These are phyloP conservation scores for Tulasnella sp. DNA, from an alignment of 768 basidiomycete genomes.

Conservation along the genomic window DNA sequence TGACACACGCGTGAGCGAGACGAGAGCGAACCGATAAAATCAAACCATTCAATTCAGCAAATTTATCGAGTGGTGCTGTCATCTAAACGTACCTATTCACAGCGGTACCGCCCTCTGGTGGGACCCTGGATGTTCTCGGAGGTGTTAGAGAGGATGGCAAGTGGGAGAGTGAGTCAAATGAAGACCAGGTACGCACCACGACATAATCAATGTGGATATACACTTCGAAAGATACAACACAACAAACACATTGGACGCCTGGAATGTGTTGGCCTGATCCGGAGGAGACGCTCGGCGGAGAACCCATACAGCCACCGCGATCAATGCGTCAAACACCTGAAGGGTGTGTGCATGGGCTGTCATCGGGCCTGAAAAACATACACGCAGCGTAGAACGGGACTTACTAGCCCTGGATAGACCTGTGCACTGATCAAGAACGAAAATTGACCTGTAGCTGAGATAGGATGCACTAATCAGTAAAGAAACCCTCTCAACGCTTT, in stretches of 20 bases:
- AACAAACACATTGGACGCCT: neutral
- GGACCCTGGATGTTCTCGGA: slow-evolving; percentile 18
- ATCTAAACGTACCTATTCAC: slow-evolving; percentile 10
- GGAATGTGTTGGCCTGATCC: neutral
- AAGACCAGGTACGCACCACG: slow-evolving; percentile 19
- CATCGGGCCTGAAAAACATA: neutral
- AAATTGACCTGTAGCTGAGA: slow-evolving; percentile 25
- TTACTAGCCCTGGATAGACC: slow-evolving; percentile 30
- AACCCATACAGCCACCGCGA: slow-evolving; percentile 22
- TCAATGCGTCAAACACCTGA: slow-evolving; percentile 21
- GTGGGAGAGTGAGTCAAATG: no score
- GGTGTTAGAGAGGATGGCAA: no score
- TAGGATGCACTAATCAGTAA: slow-evolving; percentile 13
- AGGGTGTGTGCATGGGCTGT: no score
- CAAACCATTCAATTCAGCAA: slow-evolving; percentile 22
- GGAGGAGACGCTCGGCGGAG: slow-evolving; percentile 10
- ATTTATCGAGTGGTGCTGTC: slow-evolving; percentile 25
- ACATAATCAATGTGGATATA: slow-evolving; percentile 23
- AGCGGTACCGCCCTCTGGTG: slow-evolving; percentile 19
- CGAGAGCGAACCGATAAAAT: slow-evolving; percentile 22
- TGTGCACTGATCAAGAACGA: slow-evolving; percentile 32
- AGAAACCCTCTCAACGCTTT: no score
- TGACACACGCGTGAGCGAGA: slow-evolving; percentile 20
- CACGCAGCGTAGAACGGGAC: no score
- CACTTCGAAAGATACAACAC: neutral